Base-by-base conservation (phyloP, 1,139 yeast species). In the Maudiozyma humilis region DNA sequence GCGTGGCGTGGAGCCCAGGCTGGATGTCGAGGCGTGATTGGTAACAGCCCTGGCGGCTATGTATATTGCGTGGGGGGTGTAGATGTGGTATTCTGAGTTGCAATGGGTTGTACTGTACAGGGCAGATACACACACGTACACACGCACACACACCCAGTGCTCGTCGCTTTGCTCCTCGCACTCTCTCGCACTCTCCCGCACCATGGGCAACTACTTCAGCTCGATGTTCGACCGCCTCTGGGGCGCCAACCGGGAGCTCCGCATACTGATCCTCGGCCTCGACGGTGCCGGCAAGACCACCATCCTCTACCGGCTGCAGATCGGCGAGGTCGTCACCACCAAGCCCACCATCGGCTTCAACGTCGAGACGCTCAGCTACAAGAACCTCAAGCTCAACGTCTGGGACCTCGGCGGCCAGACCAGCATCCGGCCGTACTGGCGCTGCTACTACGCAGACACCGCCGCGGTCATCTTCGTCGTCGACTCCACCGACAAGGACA, bases 251-350 rank as follows among this genome's bases (percentile, higher is more conserved):
- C 87, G 87, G 65, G 97, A 91, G 66, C 82, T 89, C 59, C 76
- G 98, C 54, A 88, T 91, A 47, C 75, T 91, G 51, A 91, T 91
- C 55, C 72, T 91, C 45, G 98, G 98, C 4, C 71, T 91, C 49
- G 98, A 91, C 66, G 97, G 97, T 69, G 97, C 98, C 2, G 98
- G 98, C 44, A 91, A 91, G 64, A 91, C 98, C 39, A 91, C 98
- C 10, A 89, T 91, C 48, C 73, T 91, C 49, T 91, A 91, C 68
- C 78, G 93, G 55, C 72, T 91, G 50, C 96, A 91, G 63, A 74
- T 88, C 66, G 96, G 96, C 19, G 96, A 88, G 63, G 96, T 88
- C 27, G 88, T 88, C 36, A 85, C 93, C 41, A 88, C 96, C 18
- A 91, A 86, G 56, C 97, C 95, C 17, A 88, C 98, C 8, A 88